Conservation (phyloP, 441 rosid genomes). For the Erodium chrysanthum region DNA sequence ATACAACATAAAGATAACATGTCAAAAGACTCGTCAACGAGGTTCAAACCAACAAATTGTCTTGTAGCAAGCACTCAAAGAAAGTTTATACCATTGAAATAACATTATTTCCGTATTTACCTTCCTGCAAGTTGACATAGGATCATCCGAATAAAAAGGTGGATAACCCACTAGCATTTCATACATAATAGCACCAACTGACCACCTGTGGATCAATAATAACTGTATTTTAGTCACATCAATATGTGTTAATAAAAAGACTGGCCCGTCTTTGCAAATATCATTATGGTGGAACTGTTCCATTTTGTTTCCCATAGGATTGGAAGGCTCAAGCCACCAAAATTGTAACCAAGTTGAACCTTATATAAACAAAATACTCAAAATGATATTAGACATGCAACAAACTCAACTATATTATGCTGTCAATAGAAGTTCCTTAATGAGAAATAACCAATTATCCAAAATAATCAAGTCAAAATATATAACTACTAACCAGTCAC, state of each 20-base stretch:
- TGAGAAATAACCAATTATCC: neutral
- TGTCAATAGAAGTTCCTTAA: neutral
- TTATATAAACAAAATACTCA: neutral
- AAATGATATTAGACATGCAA: conserved; percentile 3
- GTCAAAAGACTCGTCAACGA: neutral
- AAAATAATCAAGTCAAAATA: neutral
- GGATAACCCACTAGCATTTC: conserved; percentile 33
- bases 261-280: too few species aligned
- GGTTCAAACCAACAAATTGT: neutral
- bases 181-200: conserved; percentile 82
- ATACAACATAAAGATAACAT: neutral
- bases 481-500: conserved; percentile 67
- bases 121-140: conserved; percentile 25
- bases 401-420: conserved; percentile 5
- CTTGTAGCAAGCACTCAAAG: neutral
- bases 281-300: too few species aligned
- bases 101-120: conserved; percentile 11
- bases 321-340: neutral
- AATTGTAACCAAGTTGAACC: neutral
- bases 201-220: conserved; percentile 19
- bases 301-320: too few species aligned
- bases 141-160: conserved; percentile 24
- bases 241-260: conserved; percentile 10
- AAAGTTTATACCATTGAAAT: neutral
- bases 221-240: conserved; percentile 13